Evolutionary conservation across 129 eudicot species (phyloP).

Genomic region (Centrapalus pauciflorus): DNA sequence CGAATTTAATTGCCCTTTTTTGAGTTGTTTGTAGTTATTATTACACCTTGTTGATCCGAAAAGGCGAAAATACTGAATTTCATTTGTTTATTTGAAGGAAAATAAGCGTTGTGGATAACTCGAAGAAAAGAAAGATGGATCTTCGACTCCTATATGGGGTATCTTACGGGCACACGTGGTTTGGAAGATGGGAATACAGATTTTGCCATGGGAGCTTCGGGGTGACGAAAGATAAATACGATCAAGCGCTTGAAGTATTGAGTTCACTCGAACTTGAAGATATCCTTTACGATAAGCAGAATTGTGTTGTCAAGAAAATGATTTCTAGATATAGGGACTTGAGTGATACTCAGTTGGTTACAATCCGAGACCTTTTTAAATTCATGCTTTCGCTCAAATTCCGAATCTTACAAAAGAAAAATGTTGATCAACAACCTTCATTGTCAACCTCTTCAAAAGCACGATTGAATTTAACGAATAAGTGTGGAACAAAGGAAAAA

Average conservation of each 20-base stretch:
- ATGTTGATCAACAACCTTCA: background rate
- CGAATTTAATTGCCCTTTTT: background rate
- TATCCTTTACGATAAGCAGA: slow-evolving; percentile 20
- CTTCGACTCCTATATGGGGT: slow-evolving; percentile 74
- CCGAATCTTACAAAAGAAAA: slow-evolving; percentile 15
- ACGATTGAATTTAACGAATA: slow-evolving; percentile 1
- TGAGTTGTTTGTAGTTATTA: background rate
- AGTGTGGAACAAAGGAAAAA: slow-evolving; percentile 30
- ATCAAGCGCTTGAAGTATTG: slow-evolving; percentile 41
- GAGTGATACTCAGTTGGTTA: slow-evolving; percentile 45
- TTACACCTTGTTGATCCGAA: background rate
- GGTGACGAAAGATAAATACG: slow-evolving; percentile 44
- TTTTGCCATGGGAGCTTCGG: slow-evolving; percentile 71
- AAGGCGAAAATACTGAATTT: slow-evolving; percentile 7
- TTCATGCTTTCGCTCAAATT: slow-evolving; percentile 65
- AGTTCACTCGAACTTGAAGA: slow-evolving; percentile 46
- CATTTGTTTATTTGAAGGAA: slow-evolving; percentile 40
- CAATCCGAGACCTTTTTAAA: slow-evolving; percentile 59
- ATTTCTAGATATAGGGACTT: slow-evolving; percentile 42
- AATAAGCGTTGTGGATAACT: slow-evolving; percentile 66
- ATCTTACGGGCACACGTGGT: slow-evolving; percentile 69
- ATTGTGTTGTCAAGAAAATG: slow-evolving; percentile 30
- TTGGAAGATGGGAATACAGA: slow-evolving; percentile 69
- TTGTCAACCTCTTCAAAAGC: background rate
- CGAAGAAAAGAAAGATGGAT: slow-evolving; percentile 68